Evolutionary conservation across 2,329 filamentous ascomycete species (phyloP), one percentile per base, ranked within the genome.

Genomic region (Penicillium sp.): DNA sequence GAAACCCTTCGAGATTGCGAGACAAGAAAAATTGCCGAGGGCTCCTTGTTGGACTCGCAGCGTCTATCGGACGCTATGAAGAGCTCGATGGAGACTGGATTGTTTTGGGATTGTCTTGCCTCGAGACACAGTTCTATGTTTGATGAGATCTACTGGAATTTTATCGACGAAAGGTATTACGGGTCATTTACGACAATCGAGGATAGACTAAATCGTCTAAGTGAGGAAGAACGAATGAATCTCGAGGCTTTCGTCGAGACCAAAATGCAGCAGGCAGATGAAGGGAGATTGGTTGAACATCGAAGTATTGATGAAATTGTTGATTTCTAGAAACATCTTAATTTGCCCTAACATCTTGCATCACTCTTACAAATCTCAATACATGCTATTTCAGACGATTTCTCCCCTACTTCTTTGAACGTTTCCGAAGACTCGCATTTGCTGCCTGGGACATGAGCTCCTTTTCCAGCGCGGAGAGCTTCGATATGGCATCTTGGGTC

Each of bases 141-240:
- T 57, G 66, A 70, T 62, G 64, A 66, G 33, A 65, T 68, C 45
- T 69, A 68, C 53, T 69, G 65, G 65, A 51, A 57, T 26, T 65
- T 65, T 24, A 63, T 70, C 47, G 63, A 70, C 60, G 52, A 43
- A 47, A 61, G 48, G 50, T 64, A 64, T 51, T 65, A 62, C 56
- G 66, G 66, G 28, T 52, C 54, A n/a, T 66, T 66, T 43, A 63
- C 61, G 18, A 62, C 62, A 8, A 58, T 65, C 30, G 60, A 68
- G 42, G 63, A 66, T 53, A 60, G 64, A 38, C 3, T 64, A 26
- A 12, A 35, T 38, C 49, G 66, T 11, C 48, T 70, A 20, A 65
- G 60, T 48, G 53, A 43, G 18, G 66, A 68, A 48, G 65, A 70
- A 50, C 56, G 57, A 38, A 26, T 43, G 9, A 60, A 60, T 12